phyloP scores from a whole-genome alignment of 495 filamentous ascomycete genomes.

The Melanomma pulvis-pyrius region DNA sequence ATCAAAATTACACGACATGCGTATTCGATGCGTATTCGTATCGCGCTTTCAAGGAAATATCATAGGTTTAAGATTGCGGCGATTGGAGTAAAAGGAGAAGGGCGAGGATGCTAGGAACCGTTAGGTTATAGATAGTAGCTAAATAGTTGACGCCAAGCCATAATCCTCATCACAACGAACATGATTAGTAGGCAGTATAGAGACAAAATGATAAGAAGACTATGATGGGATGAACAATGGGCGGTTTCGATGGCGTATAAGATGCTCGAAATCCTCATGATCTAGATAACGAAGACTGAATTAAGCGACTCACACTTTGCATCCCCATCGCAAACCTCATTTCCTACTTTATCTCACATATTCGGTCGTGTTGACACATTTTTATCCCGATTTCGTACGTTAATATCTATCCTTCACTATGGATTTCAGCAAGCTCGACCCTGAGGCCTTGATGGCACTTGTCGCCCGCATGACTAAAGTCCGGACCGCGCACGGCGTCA shows the following conservation, averaged over 20 bases:
- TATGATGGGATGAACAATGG: no score
- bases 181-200: no score
- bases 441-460: background rate
- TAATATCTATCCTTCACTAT: background rate
- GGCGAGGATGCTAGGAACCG: no score
- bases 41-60: background rate
- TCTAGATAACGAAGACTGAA: background rate
- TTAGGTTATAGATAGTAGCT: no score
- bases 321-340: background rate
- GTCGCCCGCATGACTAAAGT: background rate
- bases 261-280: background rate
- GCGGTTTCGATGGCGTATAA: no score
- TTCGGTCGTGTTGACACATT: background rate
- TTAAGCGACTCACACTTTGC: background rate
- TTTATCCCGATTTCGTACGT: background rate
- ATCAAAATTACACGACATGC: background rate
- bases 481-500: constrained; percentile 3
- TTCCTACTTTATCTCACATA: background rate
- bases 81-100: no score
- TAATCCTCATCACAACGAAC: no score
- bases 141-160: no score
- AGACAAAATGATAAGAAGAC: no score
- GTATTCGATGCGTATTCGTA: background rate
- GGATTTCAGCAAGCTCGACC: background rate
- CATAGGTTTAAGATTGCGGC: background rate